A percentile compares a stretch with the other conserved stretches of the same genome.
Conservation (phyloP, 1,284 basidiomycete genomes). For the Chondrostereum purpureum region DNA sequence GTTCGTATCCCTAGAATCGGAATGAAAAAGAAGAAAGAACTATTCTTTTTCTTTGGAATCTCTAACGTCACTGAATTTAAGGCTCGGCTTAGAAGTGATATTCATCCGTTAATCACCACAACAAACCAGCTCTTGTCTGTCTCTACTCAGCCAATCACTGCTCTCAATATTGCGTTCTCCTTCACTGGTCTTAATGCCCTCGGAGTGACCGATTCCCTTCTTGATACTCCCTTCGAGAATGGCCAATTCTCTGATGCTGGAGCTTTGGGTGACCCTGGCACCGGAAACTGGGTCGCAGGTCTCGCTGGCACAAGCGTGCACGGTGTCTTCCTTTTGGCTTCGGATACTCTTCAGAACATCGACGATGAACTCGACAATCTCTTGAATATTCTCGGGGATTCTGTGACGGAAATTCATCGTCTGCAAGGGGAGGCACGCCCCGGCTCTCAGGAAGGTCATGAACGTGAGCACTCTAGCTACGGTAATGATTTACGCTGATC, state of each 20-base stretch:
- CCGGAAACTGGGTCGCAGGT: conserved; percentile 24
- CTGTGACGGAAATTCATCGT: conserved; percentile 24
- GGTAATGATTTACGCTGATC: background rate
- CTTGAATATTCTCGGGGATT: conserved; percentile 19
- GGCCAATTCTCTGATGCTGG: conserved; percentile 26
- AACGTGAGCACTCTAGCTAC: conserved; percentile 20
- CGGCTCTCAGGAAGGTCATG: conserved; percentile 27
- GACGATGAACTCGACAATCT: conserved; percentile 16
- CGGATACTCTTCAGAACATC: conserved; percentile 22
- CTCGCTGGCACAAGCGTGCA: conserved; percentile 28
- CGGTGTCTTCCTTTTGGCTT: conserved; percentile 31
- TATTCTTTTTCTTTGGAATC: conserved; percentile 26
- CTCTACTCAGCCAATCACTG: conserved; percentile 17
- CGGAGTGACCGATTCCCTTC: conserved; percentile 26
- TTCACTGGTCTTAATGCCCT: conserved; percentile 23
- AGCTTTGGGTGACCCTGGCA: conserved; percentile 22
- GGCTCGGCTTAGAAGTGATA: conserved; percentile 18
- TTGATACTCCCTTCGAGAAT: conserved; percentile 23
- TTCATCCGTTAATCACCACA: conserved; percentile 25
- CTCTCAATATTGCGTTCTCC: conserved; percentile 27
- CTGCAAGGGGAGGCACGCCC: conserved; percentile 27
- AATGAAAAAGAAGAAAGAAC: conserved; percentile 24
- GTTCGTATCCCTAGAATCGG: conserved; percentile 16
- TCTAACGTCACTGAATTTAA: conserved; percentile 19
- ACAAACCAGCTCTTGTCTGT: conserved; percentile 17